Percentiles rank a stretch among this genome's conserved stretches.
Evolutionary conservation across 768 basidiomycete species (phyloP).

Genomic region (Agaricus sinodeliciosus): DNA sequence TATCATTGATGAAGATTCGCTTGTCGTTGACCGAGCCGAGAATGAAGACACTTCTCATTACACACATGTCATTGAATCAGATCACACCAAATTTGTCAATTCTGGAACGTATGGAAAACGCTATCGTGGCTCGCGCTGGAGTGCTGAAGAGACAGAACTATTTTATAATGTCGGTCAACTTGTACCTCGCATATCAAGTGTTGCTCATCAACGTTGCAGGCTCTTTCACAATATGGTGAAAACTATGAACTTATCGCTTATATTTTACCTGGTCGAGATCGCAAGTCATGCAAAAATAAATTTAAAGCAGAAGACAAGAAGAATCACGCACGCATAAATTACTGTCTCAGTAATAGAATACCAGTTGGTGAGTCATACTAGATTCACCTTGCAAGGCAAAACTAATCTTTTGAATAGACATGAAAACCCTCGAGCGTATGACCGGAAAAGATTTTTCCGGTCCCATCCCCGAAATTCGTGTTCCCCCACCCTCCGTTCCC

Average conservation of each 20-base stretch:
- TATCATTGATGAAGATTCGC: constrained; percentile 78
- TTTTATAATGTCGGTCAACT: constrained; percentile 68
- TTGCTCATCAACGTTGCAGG: constrained; percentile 38
- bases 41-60: constrained; percentile 63
- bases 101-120: constrained; percentile 77
- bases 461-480: constrained; percentile 62
- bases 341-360: constrained; percentile 65
- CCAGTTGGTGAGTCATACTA: constrained; percentile 59
- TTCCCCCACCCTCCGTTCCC: constrained; percentile 26
- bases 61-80: constrained; percentile 76
- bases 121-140: constrained; percentile 81
- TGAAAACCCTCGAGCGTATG: constrained; percentile 66
- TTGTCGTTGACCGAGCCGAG: constrained; percentile 73
- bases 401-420: constrained; percentile 39
- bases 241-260: constrained; percentile 91
- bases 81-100: constrained; percentile 81
- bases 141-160: constrained; percentile 80
- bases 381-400: background rate
- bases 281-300: constrained; percentile 89
- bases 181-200: background rate
- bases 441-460: constrained; percentile 85
- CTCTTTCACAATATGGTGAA: constrained; percentile 84
- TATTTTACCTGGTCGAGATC: constrained; percentile 76
- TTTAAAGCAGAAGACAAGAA: constrained; percentile 87
- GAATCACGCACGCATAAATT: constrained; percentile 69